Evolutionary conservation across 208 protist species (phyloP).

Genomic region (Herpetomonas tarakana): DNA sequence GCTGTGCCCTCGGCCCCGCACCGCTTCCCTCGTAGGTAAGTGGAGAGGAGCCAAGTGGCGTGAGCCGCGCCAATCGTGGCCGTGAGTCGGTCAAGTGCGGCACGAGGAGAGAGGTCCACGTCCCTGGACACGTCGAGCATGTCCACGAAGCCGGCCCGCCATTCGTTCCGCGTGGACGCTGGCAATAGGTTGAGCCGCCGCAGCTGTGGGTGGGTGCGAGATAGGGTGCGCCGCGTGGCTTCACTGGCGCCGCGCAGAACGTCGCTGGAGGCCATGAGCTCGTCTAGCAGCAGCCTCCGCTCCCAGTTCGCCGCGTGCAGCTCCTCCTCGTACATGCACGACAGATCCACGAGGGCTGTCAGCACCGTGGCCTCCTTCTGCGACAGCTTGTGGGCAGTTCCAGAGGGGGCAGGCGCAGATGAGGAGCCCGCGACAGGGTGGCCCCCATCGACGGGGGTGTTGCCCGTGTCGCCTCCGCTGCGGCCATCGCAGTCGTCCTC

Average conservation of each 20-base stretch:
- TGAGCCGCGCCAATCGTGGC: too few species aligned
- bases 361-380: constrained; percentile 4
- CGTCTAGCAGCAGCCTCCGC: constrained; percentile 21
- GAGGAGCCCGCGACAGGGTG: too few species aligned
- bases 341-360: constrained; percentile 16
- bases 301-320: constrained; percentile 43
- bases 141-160: not conserved
- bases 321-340: constrained; percentile 19
- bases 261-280: constrained; percentile 15
- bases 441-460: too few species aligned
- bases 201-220: constrained; percentile 20
- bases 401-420: too few species aligned
- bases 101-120: too few species aligned
- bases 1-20: too few species aligned
- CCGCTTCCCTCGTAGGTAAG: too few species aligned
- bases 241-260: constrained; percentile 14
- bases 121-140: constrained; percentile 3
- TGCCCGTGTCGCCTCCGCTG: too few species aligned
- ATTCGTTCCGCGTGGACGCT: not conserved
- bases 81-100: too few species aligned
- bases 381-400: too few species aligned
- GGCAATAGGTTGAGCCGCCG: constrained; percentile 10
- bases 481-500: too few species aligned
- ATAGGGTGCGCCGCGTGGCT: constrained; percentile 9
- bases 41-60: too few species aligned